These are phyloP conservation scores for Entrophospora sp. DNA, from an alignment of 192 early-diverging fungal species.

Conservation along the genomic window DNA sequence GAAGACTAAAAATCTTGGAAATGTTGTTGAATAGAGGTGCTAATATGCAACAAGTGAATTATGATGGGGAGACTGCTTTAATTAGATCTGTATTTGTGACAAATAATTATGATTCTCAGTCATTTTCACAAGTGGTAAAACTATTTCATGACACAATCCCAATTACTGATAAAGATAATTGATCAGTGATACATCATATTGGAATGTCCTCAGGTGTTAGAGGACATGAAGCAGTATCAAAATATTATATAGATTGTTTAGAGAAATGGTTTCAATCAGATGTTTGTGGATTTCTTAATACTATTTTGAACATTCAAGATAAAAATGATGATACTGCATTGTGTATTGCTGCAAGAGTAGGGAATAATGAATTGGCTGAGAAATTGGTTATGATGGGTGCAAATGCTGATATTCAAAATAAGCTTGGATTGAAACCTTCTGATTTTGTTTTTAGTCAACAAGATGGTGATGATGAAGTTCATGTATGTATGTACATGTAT, in stretches of 20 bases:
- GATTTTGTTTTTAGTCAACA: no score
- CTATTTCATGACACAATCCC: slow-evolving; percentile 65
- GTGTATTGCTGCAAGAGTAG: slow-evolving; percentile 76
- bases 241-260: slow-evolving; percentile 88
- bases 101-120: slow-evolving; percentile 72
- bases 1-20: slow-evolving; percentile 61
- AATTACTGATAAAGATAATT: slow-evolving; percentile 59
- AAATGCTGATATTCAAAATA: slow-evolving; percentile 58
- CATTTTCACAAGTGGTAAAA: slow-evolving; percentile 68
- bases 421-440: slow-evolving; percentile 63
- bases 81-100: slow-evolving; percentile 82
- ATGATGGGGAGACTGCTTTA: slow-evolving; percentile 78
- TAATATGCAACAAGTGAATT: slow-evolving; percentile 60
- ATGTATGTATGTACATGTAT: neutral
- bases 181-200: slow-evolving; percentile 89
- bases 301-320: slow-evolving; percentile 57
- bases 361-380: slow-evolving; percentile 60
- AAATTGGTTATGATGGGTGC: slow-evolving; percentile 76
- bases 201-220: slow-evolving; percentile 59
- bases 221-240: slow-evolving; percentile 53
- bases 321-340: slow-evolving; percentile 77
- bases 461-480: slow-evolving; percentile 8
- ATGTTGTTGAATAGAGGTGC: slow-evolving; percentile 71
- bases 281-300: slow-evolving; percentile 30
- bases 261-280: slow-evolving; percentile 55